Evolutionary conservation across 2,329 filamentous ascomycete species (phyloP), one percentile per base, ranked within the genome.

Genomic region (Mariannaea elegans): DNA sequence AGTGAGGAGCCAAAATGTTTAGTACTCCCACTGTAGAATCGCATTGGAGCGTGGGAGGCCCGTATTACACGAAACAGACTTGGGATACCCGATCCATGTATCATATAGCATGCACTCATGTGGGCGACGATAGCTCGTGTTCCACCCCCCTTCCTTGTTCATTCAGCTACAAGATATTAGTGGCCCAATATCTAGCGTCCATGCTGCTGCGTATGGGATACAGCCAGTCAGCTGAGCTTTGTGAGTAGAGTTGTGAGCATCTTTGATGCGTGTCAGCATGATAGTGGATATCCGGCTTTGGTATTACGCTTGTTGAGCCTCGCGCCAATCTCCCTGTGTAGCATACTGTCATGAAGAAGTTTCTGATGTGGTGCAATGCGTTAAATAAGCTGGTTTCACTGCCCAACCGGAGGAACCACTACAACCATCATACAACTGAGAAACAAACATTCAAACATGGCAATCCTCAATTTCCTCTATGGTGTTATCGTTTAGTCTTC

Each of bases 401-500:
- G 14, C 7, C 27, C 42, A 31, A 21, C 31, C 9, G 27, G 16
- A 41, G 12, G n/a, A 24, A 27, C 44, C 29, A 38, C 34, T 32
- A 29, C 9, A 47, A 38, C 16, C 6, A 42, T 7, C 16, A 38
- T 19, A 27, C n/a, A 8, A 29, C 13, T 12, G 16, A 46, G 50
- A 14, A 34, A 32, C 16, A 13, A n/a, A 27, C 45, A 23, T 16
- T 16, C 19, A 56, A 63, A 56, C 45, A 64, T 53, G 39, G 49
- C 39, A 47, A 47, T 54, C 65, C 58, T 66, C 42, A 31, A 61
- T 68, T 65, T 59, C 63, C 57, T 69, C 65, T 69, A 66, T 55
- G 24, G 49, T 53, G 36, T 59, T 57, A 31, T 63, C 55, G 62
- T 65, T 59, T 54, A 63, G 63, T 57, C 54, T 34, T 52, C 56